phyloP scores from a whole-genome alignment of 768 basidiomycete genomes.

The Lentinula detonsa region DNA sequence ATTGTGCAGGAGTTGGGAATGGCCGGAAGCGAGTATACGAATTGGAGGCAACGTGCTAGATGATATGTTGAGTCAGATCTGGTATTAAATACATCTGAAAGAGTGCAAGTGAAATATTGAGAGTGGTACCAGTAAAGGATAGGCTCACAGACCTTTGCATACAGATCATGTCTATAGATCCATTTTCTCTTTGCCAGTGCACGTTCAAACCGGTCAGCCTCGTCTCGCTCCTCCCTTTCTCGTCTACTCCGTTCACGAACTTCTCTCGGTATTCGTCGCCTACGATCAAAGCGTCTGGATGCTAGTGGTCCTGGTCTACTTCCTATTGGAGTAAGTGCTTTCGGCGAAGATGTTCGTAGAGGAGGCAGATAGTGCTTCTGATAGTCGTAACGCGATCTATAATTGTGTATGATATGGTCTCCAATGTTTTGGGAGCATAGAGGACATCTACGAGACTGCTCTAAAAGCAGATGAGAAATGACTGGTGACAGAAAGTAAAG shows the following conservation, averaged over 20 bases:
- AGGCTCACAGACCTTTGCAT: slow-evolving; percentile 65
- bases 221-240: slow-evolving; percentile 42
- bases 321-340: slow-evolving; percentile 22
- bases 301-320: slow-evolving; percentile 19
- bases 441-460: slow-evolving; percentile 75
- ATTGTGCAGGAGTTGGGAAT: slow-evolving; percentile 81
- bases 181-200: slow-evolving; percentile 70
- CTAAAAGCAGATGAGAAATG: slow-evolving; percentile 24
- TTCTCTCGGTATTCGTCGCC: slow-evolving; percentile 29
- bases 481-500: not conserved
- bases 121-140: not conserved
- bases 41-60: slow-evolving; percentile 88
- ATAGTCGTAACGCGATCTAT: slow-evolving; percentile 75
- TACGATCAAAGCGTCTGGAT: slow-evolving; percentile 20
- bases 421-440: slow-evolving; percentile 66
- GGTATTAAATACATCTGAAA: slow-evolving; percentile 4
- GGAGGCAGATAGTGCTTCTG: slow-evolving; percentile 76
- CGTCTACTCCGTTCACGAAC: slow-evolving; percentile 55
- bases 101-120: not conserved
- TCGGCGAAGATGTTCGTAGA: slow-evolving; percentile 39
- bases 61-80: slow-evolving; percentile 6
- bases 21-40: slow-evolving; percentile 82
- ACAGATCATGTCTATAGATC: slow-evolving; percentile 76
- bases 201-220: slow-evolving; percentile 66
- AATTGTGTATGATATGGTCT: slow-evolving; percentile 72